phyloP scores from a whole-genome alignment of 2,329 filamentous ascomycete genomes.

The Rhynchosporium graminicola region DNA sequence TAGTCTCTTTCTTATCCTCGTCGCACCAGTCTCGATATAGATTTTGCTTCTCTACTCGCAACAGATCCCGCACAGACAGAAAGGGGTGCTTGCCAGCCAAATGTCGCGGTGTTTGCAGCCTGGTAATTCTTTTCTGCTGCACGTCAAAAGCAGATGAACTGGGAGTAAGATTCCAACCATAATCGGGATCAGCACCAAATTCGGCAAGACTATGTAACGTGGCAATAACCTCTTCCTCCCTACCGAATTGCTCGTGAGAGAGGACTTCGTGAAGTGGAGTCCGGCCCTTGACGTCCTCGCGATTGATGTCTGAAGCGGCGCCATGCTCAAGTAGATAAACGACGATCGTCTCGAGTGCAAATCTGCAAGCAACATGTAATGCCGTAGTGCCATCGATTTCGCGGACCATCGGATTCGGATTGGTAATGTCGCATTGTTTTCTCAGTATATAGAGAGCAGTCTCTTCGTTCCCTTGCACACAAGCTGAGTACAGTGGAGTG shows the following conservation, averaged over 20 bases:
- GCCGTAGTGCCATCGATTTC: background rate
- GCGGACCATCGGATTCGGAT: conserved; percentile 7
- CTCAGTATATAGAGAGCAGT: background rate
- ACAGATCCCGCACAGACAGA: background rate
- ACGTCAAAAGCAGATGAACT: background rate
- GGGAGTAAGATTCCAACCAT: background rate
- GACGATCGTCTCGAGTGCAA: conserved; percentile 1
- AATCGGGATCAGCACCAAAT: conserved; percentile 9
- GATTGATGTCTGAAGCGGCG: background rate
- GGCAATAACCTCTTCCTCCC: background rate
- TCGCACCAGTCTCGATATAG: conserved; percentile 5
- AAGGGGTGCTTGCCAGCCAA: background rate
- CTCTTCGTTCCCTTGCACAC: conserved; percentile 7
- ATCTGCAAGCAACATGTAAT: conserved; percentile 12
- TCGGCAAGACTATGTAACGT: conserved; percentile 11
- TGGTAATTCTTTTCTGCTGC: background rate
- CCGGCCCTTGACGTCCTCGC: conserved; percentile 2
- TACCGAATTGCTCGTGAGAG: background rate
- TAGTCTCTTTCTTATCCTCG: background rate
- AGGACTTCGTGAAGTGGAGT: conserved; percentile 24
- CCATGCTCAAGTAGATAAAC: background rate
- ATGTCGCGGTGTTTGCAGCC: background rate
- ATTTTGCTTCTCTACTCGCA: background rate
- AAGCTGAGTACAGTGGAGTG: conserved; percentile 10
- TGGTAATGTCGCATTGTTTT: background rate